phyloP scores from a whole-genome alignment of 768 basidiomycete species.

The Boletus vinaceobasis region DNA sequence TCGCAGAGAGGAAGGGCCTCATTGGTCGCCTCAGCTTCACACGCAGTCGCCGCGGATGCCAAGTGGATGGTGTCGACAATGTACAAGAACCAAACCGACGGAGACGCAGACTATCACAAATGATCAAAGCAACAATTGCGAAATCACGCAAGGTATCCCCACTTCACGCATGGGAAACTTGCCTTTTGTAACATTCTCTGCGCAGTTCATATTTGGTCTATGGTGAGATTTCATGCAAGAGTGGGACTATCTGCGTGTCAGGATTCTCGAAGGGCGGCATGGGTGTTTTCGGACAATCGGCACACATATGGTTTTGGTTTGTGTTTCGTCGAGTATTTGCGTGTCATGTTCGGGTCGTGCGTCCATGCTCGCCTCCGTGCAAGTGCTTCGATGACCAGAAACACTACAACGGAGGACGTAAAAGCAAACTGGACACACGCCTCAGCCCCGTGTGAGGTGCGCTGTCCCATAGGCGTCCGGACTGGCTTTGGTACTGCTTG shows the following conservation, averaged over 20 bases:
- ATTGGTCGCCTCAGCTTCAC: slow-evolving; percentile 4
- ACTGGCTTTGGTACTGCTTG: slow-evolving; percentile 19
- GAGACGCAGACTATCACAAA: slow-evolving; percentile 16
- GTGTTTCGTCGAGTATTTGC: slow-evolving; percentile 23
- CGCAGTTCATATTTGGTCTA: slow-evolving; percentile 21
- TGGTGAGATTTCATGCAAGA: slow-evolving; percentile 17
- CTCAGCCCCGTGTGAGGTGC: slow-evolving; percentile 7
- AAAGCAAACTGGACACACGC: slow-evolving; percentile 6
- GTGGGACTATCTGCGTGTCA: not conserved
- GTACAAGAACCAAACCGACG: slow-evolving; percentile 8
- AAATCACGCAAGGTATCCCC: slow-evolving; percentile 24
- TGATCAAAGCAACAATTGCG: slow-evolving; percentile 18
- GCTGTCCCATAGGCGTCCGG: slow-evolving; percentile 1
- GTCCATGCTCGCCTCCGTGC: slow-evolving; percentile 4
- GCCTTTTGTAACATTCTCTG: slow-evolving; percentile 19
- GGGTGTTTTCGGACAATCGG: slow-evolving; percentile 8
- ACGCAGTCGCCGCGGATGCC: slow-evolving; percentile 1
- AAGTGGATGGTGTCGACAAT: not conserved
- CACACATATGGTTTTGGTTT: slow-evolving; percentile 14
- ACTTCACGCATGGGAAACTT: slow-evolving; percentile 8
- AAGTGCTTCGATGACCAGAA: slow-evolving; percentile 9
- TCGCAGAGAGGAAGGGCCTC: not conserved
- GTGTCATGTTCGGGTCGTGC: slow-evolving; percentile 11
- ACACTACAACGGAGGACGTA: slow-evolving; percentile 2
- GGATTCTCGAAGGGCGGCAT: not conserved